A percentile compares a stretch with the other conserved stretches of the same genome.
Conservation (phyloP, 129 eudicot genomes). For the Solidago caesia region DNA sequence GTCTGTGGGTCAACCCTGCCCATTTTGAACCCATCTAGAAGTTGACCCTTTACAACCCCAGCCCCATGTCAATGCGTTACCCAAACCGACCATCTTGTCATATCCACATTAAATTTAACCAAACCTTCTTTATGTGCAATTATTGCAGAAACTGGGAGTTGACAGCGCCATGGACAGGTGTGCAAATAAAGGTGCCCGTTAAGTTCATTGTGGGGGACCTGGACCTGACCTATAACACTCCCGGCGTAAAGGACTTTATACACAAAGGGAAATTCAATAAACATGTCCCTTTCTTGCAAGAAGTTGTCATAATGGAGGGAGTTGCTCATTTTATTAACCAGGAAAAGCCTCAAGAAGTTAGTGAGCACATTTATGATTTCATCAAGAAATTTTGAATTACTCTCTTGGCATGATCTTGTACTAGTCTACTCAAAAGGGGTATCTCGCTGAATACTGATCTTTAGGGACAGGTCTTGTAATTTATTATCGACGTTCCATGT, state of each 20-base stretch:
- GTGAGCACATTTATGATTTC: constrained; percentile 61
- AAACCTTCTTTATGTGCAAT: not conserved
- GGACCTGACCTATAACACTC: constrained; percentile 72
- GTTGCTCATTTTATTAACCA: constrained; percentile 75
- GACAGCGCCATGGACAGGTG: constrained; percentile 71
- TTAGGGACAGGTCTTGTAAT: not conserved
- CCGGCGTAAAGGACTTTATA: constrained; percentile 72
- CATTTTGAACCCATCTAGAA: not conserved
- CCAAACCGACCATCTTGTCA: too few relatives aligned
- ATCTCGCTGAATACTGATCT: not conserved
- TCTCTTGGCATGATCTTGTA: constrained; percentile 9
- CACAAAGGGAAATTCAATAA: constrained; percentile 67
- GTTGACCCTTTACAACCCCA: not conserved
- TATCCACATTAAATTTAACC: not conserved
- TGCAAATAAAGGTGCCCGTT: constrained; percentile 75
- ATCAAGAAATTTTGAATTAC: constrained; percentile 57
- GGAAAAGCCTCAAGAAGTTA: constrained; percentile 69
- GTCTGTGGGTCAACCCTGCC: not conserved
- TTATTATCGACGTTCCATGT: too few relatives aligned
- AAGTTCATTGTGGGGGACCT: constrained; percentile 85
- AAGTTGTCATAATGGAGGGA: constrained; percentile 82
- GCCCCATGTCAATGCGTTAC: too few relatives aligned
- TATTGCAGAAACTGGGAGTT: constrained; percentile 74
- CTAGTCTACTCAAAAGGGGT: not conserved
- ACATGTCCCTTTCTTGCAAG: constrained; percentile 78